Conservation (phyloP, 1,284 basidiomycete species). For the Irpex sp. region DNA sequence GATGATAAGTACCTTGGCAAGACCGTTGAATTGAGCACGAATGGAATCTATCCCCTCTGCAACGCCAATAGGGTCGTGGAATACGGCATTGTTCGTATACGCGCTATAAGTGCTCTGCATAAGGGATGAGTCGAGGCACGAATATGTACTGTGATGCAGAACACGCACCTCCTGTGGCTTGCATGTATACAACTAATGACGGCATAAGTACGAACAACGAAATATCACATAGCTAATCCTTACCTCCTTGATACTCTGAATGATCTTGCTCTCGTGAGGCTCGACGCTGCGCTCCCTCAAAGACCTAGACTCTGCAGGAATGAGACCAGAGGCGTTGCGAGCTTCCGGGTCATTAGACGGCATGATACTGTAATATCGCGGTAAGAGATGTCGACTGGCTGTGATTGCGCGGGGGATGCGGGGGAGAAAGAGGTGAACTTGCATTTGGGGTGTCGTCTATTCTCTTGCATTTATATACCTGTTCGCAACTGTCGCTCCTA, state of each 20-base stretch:
- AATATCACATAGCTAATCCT: constrained; percentile 12
- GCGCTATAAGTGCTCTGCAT: constrained; percentile 40
- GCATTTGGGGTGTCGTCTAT: background rate
- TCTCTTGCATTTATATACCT: background rate
- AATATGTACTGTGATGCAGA: background rate
- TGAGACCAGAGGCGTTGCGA: constrained; percentile 39
- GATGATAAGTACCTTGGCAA: constrained; percentile 36
- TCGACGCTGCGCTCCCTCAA: constrained; percentile 35
- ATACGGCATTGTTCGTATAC: constrained; percentile 40
- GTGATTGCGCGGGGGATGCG: background rate
- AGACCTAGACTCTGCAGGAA: constrained; percentile 33
- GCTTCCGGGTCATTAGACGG: constrained; percentile 24
- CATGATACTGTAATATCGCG: constrained; percentile 20
- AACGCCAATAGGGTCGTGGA: constrained; percentile 49
- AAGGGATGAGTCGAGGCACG: background rate
- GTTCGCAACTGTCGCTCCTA: background rate
- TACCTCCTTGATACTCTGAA: constrained; percentile 38
- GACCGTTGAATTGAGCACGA: constrained; percentile 43
- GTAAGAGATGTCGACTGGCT: background rate
- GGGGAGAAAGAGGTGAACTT: background rate
- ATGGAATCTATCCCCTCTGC: constrained; percentile 40
- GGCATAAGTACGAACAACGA: too few species aligned
- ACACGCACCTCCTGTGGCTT: constrained; percentile 34
- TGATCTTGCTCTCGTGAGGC: constrained; percentile 35
- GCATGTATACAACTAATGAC: constrained; percentile 40